phyloP scores from a whole-genome alignment of 2,329 filamentous ascomycete genomes.

The Lasiodiplodia sp. region DNA sequence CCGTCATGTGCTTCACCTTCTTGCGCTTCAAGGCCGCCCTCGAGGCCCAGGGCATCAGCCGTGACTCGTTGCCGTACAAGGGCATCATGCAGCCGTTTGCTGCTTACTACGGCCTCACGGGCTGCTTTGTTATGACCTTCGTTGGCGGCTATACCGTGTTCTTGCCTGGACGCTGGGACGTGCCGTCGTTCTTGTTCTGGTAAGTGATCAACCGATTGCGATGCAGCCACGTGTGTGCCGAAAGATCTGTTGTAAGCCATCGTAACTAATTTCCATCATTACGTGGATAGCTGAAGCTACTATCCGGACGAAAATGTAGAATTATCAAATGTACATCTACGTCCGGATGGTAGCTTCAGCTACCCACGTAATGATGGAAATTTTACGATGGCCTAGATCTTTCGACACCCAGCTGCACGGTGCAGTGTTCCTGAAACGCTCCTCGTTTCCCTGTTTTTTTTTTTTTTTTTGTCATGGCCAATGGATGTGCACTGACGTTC shows the following conservation, averaged over 20 bases:
- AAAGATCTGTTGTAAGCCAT: no score
- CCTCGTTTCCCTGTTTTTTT: not conserved
- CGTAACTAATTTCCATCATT: no score
- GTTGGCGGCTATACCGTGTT: conserved; percentile 81
- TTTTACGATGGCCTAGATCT: no score
- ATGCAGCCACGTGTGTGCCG: not conserved
- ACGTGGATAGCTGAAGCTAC: no score
- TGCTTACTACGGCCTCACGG: conserved; percentile 60
- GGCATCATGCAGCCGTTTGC: conserved; percentile 45
- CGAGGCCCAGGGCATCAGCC: conserved; percentile 46
- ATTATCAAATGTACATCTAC: no score
- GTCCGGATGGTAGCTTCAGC: no score
- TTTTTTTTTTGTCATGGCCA: no score
- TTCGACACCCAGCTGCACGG: no score
- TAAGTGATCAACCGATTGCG: conserved; percentile 47
- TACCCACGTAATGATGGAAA: no score
- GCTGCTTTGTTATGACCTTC: conserved; percentile 76
- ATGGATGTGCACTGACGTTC: not conserved
- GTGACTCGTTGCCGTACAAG: conserved; percentile 49
- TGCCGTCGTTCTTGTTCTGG: conserved; percentile 76
- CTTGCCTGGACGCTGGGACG: conserved; percentile 70
- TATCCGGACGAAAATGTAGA: no score
- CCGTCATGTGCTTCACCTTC: conserved; percentile 48
- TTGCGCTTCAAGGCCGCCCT: conserved; percentile 48
- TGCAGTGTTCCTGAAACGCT: not conserved